A percentile compares a stretch with the other conserved stretches of the same genome.
Evolutionary conservation across 176 grass and related monocot species (phyloP).

Genomic region (Luzula sylvatica): DNA sequence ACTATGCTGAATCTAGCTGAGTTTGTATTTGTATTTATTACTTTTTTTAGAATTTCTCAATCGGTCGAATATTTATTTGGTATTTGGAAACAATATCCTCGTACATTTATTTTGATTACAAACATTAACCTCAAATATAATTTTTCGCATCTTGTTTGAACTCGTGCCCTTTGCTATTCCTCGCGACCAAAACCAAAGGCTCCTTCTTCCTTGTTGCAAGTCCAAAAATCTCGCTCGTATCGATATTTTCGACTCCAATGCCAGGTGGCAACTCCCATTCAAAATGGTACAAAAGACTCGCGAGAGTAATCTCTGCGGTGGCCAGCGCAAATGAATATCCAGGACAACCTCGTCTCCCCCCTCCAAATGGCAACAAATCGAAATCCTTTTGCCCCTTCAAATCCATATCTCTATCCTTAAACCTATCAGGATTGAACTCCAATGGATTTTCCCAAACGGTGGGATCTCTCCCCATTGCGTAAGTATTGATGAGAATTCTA

Average conservation of each 20-base stretch:
- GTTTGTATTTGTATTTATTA: no score
- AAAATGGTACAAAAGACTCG: constrained; percentile 42
- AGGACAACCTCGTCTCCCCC: constrained; percentile 30
- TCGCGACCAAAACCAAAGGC: constrained; percentile 24
- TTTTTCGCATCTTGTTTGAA: constrained; percentile 25
- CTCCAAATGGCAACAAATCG: constrained; percentile 44
- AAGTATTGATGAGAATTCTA: constrained; percentile 38
- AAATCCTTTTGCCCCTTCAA: constrained; percentile 36
- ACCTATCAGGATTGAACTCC: constrained; percentile 35
- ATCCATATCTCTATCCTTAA: constrained; percentile 18
- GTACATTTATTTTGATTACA: no score
- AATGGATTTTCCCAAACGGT: constrained; percentile 33
- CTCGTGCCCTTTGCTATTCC: constrained; percentile 7
- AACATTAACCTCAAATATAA: no score
- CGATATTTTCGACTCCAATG: constrained; percentile 35
- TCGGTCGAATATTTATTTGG: no score
- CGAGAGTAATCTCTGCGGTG: constrained; percentile 23
- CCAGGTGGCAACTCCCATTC: constrained; percentile 33
- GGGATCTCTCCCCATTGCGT: constrained; percentile 32
- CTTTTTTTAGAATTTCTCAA: no score
- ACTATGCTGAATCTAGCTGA: no score
- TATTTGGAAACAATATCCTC: no score
- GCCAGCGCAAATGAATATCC: constrained; percentile 39
- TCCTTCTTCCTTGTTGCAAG: constrained; percentile 38
- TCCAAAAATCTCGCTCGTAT: constrained; percentile 28